phyloP scores from a whole-genome alignment of 352 stramenopile genomes.

The Plasmopara halstedii region DNA sequence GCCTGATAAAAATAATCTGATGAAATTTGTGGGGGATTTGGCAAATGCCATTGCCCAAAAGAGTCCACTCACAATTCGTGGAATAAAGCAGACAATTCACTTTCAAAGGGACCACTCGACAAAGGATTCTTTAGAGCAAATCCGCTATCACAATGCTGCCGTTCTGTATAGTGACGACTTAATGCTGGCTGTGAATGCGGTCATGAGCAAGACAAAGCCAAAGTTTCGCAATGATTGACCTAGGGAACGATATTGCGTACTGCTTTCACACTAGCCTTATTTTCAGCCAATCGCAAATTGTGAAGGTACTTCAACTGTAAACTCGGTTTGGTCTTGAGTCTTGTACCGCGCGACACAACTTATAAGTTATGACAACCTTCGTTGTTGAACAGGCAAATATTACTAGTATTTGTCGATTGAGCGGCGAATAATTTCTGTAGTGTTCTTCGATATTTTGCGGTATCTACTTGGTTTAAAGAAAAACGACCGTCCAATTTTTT shows the following conservation, averaged over 20 bases:
- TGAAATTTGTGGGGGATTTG: conserved; percentile 44
- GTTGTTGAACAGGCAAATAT: too few relatives aligned
- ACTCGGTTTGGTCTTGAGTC: too few relatives aligned
- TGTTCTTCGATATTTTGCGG: too few relatives aligned
- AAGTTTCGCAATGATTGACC: conserved; percentile 61
- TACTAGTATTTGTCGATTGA: too few relatives aligned
- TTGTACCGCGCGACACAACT: too few relatives aligned
- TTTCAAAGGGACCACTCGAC: conserved; percentile 85
- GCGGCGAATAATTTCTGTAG: too few relatives aligned
- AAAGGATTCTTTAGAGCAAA: conserved; percentile 59
- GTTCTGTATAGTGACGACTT: conserved; percentile 84
- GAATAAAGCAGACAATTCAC: conserved; percentile 84
- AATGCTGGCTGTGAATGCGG: conserved; percentile 52
- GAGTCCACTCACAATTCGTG: conserved; percentile 78
- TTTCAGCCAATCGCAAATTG: too few relatives aligned
- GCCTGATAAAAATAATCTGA: conserved; percentile 48
- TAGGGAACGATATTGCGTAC: background rate
- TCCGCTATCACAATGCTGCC: conserved; percentile 80
- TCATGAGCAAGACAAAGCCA: conserved; percentile 60
- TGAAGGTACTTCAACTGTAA: too few relatives aligned
- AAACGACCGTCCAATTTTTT: too few relatives aligned
- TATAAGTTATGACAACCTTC: too few relatives aligned
- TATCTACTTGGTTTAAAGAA: too few relatives aligned
- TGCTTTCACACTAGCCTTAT: too few relatives aligned
- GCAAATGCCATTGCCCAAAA: conserved; percentile 69